A percentile compares a stretch with the other conserved stretches of the same genome.
These are phyloP conservation scores for Mycena sanguinolenta DNA, from an alignment of 768 basidiomycete species.

Conservation along the genomic window DNA sequence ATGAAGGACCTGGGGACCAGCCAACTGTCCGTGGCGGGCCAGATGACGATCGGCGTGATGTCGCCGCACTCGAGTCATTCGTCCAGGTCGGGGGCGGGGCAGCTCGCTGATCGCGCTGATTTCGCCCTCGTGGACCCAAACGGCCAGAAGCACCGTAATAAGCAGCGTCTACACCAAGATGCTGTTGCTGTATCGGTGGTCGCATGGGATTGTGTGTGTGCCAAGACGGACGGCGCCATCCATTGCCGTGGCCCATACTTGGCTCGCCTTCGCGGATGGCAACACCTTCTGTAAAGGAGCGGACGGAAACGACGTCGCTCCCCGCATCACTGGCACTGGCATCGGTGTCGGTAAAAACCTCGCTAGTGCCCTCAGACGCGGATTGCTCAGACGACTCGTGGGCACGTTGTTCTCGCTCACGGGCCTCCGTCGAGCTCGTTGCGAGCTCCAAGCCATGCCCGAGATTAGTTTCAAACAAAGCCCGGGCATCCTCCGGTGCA, in stretches of 20 bases:
- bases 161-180: constrained; percentile 26
- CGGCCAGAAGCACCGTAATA: constrained; percentile 27
- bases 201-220: constrained; percentile 50
- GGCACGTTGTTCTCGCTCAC: constrained; percentile 50
- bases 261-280: constrained; percentile 40
- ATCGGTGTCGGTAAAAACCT: constrained; percentile 78
- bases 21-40: constrained; percentile 30
- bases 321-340: constrained; percentile 72
- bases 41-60: constrained; percentile 28
- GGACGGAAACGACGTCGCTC: constrained; percentile 79
- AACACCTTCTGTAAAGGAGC: constrained; percentile 71
- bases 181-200: constrained; percentile 39
- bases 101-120: constrained; percentile 36
- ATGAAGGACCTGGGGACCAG: constrained; percentile 24
- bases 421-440: constrained; percentile 71
- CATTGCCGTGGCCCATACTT: constrained; percentile 14
- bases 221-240: constrained; percentile 63
- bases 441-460: constrained; percentile 77
- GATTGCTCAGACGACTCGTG: constrained; percentile 47
- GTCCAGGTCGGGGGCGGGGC: constrained; percentile 29
- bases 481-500: constrained; percentile 75
- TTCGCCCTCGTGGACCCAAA: constrained; percentile 31
- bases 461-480: constrained; percentile 76
- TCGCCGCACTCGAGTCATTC: constrained; percentile 24
- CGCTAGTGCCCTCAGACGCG: constrained; percentile 71